Evolutionary conservation across 192 early-diverging fungal species (phyloP), one percentile per base, ranked within the genome.

Genomic region (Coemansia asiatica): DNA sequence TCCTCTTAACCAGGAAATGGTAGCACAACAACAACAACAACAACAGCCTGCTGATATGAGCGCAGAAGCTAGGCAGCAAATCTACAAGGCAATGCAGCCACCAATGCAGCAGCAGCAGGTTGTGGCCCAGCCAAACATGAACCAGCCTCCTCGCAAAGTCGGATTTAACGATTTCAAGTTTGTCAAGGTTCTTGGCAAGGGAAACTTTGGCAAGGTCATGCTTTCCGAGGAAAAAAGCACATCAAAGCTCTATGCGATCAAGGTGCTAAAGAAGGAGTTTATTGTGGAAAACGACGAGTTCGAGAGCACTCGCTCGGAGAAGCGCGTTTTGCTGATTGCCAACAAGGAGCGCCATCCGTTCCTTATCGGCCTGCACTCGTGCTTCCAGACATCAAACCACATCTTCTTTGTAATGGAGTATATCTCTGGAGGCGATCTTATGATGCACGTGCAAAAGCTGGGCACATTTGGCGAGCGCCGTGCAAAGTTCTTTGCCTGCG

Each of bases 141-240:
- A 29, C 51, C 65, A 83, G 69, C 74, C 70, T 56, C 63, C 66
- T 26, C 84, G 82, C 31, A 90, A 90, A 57, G 88, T 97, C 48
- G 87, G 90, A 1, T 71, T 95, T 21, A 92, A 96, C 54, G 95
- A 99, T 70, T 99, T 99, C 65, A 91, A 88, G 61, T 94, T 99
- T 58, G 67, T 95, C 56, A 92, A 95, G 21, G 96, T 99, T 2
- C 82, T 99, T 13, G 97, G 97, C 63, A 97, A 95, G 75, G 97
- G 97, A 56, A 98, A 97, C 83, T 99, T 97, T 87, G 97, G 97
- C 73, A 99, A 99, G 84, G 96, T 98, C 21, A 95, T 99, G 92
- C 85, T 99, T 57, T 94, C 95, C 4, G 94, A 97, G 76, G 95
- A 99, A 67, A 93, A 92, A 72, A 54, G 82, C 56, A 85, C 86